Base-by-base conservation (phyloP, 768 basidiomycete species). In the Trametes gibbosa region DNA sequence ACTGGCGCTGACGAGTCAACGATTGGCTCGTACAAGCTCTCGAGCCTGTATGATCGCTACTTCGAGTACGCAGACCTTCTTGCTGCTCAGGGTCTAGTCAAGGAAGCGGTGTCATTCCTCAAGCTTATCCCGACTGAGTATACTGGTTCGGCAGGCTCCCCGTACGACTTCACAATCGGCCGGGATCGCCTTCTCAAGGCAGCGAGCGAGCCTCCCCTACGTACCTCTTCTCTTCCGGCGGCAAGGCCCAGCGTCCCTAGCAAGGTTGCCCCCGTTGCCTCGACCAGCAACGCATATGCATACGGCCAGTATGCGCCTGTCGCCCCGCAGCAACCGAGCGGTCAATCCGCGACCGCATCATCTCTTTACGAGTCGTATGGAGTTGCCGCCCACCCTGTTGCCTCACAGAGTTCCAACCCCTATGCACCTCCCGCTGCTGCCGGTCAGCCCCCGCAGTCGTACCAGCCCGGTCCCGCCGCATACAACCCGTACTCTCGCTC, bases 61-160 rank as follows among this genome's bases (percentile, higher is more conserved):
- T 86, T 91, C 68, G 97, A 98, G 72, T 99, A 98, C 66, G 94
- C 96, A 2, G 92, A 97, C 63, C 76, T 98, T 51, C 80, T 99
- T 24, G 90, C 90, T 6, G 82, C 87, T 0, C 96, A 98, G 69
- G 95, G 95, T n/a, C 80, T 95, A 19, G 76, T 95, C 49, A 82
- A 86, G 65, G 86, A 95, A 55, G 95, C 95, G 0, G 81, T 86
- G 23, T 78, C 79, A 41, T 96, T 92, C 72, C 74, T 97, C 70
- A 82, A 84, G 66, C 74, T 92, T 64, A 92, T 87, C 0, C 97
- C 97, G 0, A 65, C 74, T 12, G 86, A 84, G 50, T 98, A 97
- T 73, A 81, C 83, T 47, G 89, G 89, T 5, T 77, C 82, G 3
- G 74, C 76, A 4, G 81, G 73, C 0, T 68, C 68, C 8, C 69